Conservation (phyloP, 768 basidiomycete species). For the Phlebiopsis gigantea region DNA sequence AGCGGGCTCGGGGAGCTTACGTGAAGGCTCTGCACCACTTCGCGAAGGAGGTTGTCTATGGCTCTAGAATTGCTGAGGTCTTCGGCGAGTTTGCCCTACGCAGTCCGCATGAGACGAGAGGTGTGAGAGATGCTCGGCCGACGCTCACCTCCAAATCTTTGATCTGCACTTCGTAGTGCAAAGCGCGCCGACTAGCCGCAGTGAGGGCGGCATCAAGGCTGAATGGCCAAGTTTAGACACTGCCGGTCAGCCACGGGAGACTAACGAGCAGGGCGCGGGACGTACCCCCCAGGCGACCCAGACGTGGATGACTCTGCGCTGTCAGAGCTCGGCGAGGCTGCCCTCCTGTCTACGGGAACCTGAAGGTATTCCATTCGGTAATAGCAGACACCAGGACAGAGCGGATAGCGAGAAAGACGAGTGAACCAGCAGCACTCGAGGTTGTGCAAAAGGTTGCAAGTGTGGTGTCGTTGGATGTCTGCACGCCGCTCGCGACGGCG, state of each 20-base stretch:
- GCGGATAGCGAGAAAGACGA: not conserved
- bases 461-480: not conserved
- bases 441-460: not conserved
- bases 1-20: conserved; percentile 31
- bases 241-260: not conserved
- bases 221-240: not conserved
- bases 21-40: conserved; percentile 55
- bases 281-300: conserved; percentile 1
- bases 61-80: conserved; percentile 71
- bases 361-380: not conserved
- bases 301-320: conserved; percentile 2
- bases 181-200: conserved; percentile 12
- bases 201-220: conserved; percentile 14
- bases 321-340: conserved; percentile 6
- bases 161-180: conserved; percentile 16
- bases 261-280: not conserved
- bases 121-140: not conserved
- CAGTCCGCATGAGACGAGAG: not conserved
- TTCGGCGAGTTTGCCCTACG: conserved; percentile 59
- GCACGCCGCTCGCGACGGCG: not conserved
- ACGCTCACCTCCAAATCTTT: conserved; percentile 20
- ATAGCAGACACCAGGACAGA: not conserved
- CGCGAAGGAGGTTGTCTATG: conserved; percentile 64
- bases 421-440: not conserved
- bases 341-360: conserved; percentile 3